Evolutionary conservation across 306 rosid genomes (phyloP), one percentile per base, ranked within the genome.

Genomic region (Vachellia pachyceras): DNA sequence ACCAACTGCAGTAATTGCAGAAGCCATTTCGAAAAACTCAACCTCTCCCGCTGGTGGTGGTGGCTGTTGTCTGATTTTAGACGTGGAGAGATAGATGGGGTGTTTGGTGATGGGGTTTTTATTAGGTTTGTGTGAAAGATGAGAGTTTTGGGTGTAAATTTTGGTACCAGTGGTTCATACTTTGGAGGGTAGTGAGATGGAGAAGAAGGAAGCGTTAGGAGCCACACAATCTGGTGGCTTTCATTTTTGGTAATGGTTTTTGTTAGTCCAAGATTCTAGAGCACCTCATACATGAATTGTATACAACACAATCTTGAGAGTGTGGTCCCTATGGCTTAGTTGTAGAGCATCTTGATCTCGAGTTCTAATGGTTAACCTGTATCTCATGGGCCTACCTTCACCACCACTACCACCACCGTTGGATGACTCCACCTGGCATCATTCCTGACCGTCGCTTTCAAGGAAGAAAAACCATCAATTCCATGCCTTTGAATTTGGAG

Each of bases 151-250:
- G 90, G 85, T 86, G 97, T 89, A 84, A 84, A 12, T 69, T 78
- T 77, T 81, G 85, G 94, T 82, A 78, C 97, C 95, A 88, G 64
- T 41, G 90, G 88, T 90, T 94, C 78, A 66, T 79, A 81, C 40
- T 4, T 76, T 79, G 97, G 88, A 86, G 42, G 47, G 10, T 36
- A 76, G 85, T 79, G 87, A 64, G 85, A 74, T 54, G 79, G 1
- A 69, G 80, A 69, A 61, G 55, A 40, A 77, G 1, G 79, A 78
- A 45, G 46, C 79, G 75, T 70, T 68, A 3, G 69, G 87, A 87
- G 78, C 93, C 91, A 87, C 93, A 82, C 81, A 87, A 54, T 60
- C 81, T 75, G 87, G 84, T 91, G 90, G 92, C 86, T 77, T 88
- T 68, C 82, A 79, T 73, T 90, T 88, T 80, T 84, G 33, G 72